These are phyloP conservation scores for Fistulinella staudtii DNA, from an alignment of 1,284 basidiomycete species.

Conservation along the genomic window DNA sequence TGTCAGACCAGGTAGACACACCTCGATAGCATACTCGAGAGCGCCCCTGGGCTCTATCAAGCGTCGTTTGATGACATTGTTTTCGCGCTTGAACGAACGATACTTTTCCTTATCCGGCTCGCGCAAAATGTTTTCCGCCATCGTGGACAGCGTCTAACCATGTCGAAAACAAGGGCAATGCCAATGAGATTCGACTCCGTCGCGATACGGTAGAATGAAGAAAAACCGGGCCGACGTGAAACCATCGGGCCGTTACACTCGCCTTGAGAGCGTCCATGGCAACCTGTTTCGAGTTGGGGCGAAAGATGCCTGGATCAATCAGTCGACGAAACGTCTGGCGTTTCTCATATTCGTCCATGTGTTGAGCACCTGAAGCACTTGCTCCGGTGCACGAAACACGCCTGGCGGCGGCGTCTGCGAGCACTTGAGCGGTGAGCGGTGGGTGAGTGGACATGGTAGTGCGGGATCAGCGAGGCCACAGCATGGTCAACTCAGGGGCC, in stretches of 20 bases:
- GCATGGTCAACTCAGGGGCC: conserved; percentile 10
- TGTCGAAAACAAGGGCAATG: neutral
- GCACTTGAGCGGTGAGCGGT: conserved; percentile 14
- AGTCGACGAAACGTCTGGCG: conserved; percentile 69
- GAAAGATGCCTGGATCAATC: conserved; percentile 71
- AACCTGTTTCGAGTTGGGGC: conserved; percentile 61
- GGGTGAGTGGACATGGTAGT: conserved; percentile 15
- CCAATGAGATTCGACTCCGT: neutral
- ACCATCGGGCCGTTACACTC: conserved; percentile 13
- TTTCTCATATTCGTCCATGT: conserved; percentile 55
- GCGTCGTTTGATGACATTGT: conserved; percentile 58
- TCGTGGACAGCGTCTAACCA: conserved; percentile 55
- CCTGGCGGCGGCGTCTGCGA: conserved; percentile 47
- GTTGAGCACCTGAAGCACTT: conserved; percentile 37
- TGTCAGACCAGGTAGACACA: conserved; percentile 33
- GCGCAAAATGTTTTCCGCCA: conserved; percentile 69
- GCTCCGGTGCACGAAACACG: conserved; percentile 30
- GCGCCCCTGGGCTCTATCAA: conserved; percentile 64
- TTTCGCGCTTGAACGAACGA: conserved; percentile 70
- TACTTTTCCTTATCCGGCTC: conserved; percentile 70
- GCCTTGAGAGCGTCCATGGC: conserved; percentile 63
- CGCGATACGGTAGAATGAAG: neutral
- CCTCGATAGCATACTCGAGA: conserved; percentile 73
- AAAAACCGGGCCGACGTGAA: neutral
- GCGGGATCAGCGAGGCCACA: neutral